Conservation (phyloP, 2,329 filamentous ascomycete genomes). For the Venturia asperata region DNA sequence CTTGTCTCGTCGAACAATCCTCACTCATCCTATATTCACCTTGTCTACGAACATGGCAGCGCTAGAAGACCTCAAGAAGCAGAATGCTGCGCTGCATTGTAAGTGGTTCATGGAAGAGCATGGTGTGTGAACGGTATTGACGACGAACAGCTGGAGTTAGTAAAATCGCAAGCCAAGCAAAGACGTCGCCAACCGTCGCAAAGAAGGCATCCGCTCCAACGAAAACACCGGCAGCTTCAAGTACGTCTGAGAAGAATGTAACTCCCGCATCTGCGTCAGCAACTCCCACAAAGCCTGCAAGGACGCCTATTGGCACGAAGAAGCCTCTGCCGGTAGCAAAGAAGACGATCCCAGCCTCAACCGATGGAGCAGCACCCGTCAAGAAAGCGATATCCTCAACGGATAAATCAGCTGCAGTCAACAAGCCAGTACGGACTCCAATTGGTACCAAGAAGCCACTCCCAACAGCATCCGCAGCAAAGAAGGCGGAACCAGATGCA, state of each 20-base stretch:
- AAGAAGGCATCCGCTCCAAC: slow-evolving; percentile 21
- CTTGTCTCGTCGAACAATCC: background rate
- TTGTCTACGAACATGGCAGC: slow-evolving; percentile 20
- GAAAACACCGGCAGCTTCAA: slow-evolving; percentile 24
- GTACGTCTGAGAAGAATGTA: slow-evolving; percentile 20
- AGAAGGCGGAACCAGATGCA: slow-evolving; percentile 21
- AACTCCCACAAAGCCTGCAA: slow-evolving; percentile 16
- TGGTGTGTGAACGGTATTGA: background rate
- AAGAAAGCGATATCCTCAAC: slow-evolving; percentile 22
- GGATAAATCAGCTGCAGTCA: slow-evolving; percentile 16
- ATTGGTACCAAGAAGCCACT: slow-evolving; percentile 23
- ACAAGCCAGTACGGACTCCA: slow-evolving; percentile 21
- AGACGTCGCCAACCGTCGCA: background rate
- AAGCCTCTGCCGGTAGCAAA: slow-evolving; percentile 22
- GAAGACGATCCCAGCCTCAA: slow-evolving; percentile 21
- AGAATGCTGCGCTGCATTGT: slow-evolving; percentile 38
- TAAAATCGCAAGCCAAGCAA: slow-evolving; percentile 3
- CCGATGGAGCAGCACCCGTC: slow-evolving; percentile 21
- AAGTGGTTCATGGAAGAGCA: slow-evolving; percentile 19
- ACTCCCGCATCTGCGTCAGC: slow-evolving; percentile 17
- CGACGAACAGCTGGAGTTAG: background rate
- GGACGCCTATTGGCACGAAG: slow-evolving; percentile 23
- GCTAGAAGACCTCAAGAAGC: slow-evolving; percentile 36
- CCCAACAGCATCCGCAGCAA: slow-evolving; percentile 17
- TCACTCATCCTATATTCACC: background rate